These are phyloP conservation scores for Teratosphaeriaceae sp. DNA, from an alignment of 2,329 filamentous ascomycete species.

Conservation along the genomic window DNA sequence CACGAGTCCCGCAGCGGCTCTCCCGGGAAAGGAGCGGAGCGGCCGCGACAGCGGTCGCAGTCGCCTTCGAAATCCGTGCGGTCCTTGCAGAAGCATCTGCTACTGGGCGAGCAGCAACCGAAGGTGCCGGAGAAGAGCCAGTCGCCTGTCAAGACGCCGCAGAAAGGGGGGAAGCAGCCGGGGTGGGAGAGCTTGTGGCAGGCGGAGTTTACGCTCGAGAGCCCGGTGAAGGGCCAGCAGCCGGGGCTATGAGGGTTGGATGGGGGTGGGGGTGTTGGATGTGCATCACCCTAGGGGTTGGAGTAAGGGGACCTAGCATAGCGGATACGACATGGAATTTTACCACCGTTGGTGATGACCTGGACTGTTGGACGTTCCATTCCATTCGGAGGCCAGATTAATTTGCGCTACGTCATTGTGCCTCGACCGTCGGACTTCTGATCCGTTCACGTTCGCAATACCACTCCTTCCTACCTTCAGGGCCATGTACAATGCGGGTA, in stretches of 20 bases:
- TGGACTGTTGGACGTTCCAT: too few relatives aligned
- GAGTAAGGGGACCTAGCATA: too few relatives aligned
- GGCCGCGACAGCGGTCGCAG: constrained; percentile 16
- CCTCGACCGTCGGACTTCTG: too few relatives aligned
- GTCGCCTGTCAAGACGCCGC: constrained; percentile 13
- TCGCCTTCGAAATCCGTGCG: constrained; percentile 27
- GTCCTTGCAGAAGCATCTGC: constrained; percentile 25
- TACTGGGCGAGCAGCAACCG: background rate
- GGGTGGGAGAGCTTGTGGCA: constrained; percentile 27
- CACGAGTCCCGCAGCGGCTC: constrained; percentile 8
- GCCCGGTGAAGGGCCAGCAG: constrained; percentile 16
- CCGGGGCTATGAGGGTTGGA: background rate
- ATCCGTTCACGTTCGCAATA: too few relatives aligned
- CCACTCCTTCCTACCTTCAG: too few relatives aligned
- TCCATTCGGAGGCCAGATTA: too few relatives aligned
- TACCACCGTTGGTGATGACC: too few relatives aligned
- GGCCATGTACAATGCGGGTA: constrained; percentile 1
- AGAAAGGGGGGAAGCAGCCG: constrained; percentile 11
- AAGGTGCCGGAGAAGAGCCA: constrained; percentile 14
- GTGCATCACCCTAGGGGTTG: too few relatives aligned
- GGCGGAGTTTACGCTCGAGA: constrained; percentile 26
- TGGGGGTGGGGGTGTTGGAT: background rate
- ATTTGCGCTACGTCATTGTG: too few relatives aligned
- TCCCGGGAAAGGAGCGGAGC: constrained; percentile 1
- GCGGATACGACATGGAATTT: too few relatives aligned